phyloP scores from a whole-genome alignment of 179 eudicot species.

The Beta lomatogona region DNA sequence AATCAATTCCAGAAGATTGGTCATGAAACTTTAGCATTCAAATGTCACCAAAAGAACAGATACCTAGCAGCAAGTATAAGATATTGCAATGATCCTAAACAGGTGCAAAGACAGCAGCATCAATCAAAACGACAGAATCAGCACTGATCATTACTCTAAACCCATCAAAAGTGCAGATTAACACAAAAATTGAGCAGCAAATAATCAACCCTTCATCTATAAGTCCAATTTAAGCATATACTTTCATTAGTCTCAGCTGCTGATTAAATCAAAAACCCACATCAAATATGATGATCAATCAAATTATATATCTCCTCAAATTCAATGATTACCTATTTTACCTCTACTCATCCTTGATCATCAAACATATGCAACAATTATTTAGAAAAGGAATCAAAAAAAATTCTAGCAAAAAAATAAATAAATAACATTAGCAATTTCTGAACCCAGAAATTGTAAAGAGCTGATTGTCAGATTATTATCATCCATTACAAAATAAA shows the following conservation, averaged over 20 bases:
- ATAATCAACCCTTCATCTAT: constrained; percentile 4
- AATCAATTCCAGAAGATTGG: constrained; percentile 5
- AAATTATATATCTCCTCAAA: not conserved
- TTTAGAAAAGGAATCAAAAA: not conserved
- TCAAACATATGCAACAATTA: not conserved
- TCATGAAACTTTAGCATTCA: not conserved
- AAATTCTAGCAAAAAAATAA: not conserved
- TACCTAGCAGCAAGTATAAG: constrained; percentile 2
- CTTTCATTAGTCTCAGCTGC: constrained; percentile 8
- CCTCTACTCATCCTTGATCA: constrained; percentile 13
- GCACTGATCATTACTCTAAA: constrained; percentile 23
- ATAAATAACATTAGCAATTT: not conserved
- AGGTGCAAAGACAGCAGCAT: constrained; percentile 10
- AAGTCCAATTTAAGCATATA: constrained; percentile 23
- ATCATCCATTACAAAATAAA: not conserved
- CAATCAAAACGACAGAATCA: constrained; percentile 15
- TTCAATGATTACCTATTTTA: not conserved
- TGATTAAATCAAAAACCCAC: not conserved
- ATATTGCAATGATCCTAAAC: constrained; percentile 11
- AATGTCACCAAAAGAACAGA: not conserved
- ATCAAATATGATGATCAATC: constrained; percentile 15
- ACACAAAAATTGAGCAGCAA: constrained; percentile 7
- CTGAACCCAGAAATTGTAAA: constrained; percentile 11
- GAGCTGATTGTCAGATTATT: constrained; percentile 5
- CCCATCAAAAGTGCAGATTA: constrained; percentile 17